Percentiles rank a stretch among this genome's conserved stretches.
Conservation (phyloP, 2,329 filamentous ascomycete genomes). For the Botrytis galanthina region DNA sequence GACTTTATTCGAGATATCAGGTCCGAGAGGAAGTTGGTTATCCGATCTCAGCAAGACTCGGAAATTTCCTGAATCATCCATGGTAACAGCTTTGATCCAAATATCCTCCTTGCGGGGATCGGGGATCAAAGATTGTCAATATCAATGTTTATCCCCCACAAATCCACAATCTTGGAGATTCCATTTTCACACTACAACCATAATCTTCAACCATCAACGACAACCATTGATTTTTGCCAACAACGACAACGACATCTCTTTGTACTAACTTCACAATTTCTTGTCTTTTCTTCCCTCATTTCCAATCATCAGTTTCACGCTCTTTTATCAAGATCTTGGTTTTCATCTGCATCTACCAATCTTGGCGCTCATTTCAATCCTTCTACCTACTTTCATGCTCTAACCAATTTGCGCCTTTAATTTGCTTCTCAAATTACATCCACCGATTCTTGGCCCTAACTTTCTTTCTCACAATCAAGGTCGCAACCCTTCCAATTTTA, state of each 20-base stretch:
- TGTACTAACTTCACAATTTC: background rate
- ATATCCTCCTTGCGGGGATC: background rate
- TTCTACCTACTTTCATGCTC: background rate
- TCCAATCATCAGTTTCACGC: too few species aligned
- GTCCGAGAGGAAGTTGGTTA: background rate
- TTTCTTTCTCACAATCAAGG: background rate
- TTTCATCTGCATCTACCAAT: background rate
- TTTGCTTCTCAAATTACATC: background rate
- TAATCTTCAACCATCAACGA: too few species aligned
- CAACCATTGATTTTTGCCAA: background rate
- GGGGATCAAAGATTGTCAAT: background rate
- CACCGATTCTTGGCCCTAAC: too few species aligned
- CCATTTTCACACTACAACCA: background rate
- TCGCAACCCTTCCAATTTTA: too few species aligned
- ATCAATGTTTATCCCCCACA: background rate
- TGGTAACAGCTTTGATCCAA: background rate
- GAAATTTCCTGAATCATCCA: background rate
- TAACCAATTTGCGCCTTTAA: too few species aligned
- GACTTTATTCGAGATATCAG: background rate
- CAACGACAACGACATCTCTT: background rate
- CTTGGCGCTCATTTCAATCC: background rate
- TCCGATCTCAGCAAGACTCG: background rate
- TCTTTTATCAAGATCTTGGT: background rate
- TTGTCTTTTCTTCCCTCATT: background rate
- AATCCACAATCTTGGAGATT: background rate